A percentile compares a stretch with the other conserved stretches of the same genome.
Evolutionary conservation across 2,329 filamentous ascomycete genomes (phyloP).

Genomic region (Pezicula neosporulosa): DNA sequence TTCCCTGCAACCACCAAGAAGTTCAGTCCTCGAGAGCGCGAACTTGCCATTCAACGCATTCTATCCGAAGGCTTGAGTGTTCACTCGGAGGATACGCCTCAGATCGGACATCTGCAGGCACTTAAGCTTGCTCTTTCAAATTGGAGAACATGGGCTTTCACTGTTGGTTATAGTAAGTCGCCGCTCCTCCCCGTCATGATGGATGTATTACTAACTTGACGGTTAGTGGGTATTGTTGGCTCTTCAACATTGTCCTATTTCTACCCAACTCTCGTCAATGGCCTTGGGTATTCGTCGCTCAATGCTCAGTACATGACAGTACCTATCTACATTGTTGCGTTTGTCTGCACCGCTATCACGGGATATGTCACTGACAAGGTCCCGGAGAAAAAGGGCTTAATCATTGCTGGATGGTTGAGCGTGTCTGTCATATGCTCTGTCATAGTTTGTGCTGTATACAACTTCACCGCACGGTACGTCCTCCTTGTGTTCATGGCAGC

Average conservation of each 20-base stretch:
- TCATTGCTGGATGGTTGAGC: constrained; percentile 42
- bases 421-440: constrained; percentile 27
- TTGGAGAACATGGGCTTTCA: constrained; percentile 39
- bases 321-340: constrained; percentile 46
- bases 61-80: constrained; percentile 32
- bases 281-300: constrained; percentile 42
- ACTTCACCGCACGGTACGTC: constrained; percentile 43
- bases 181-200: neutral
- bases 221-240: constrained; percentile 29
- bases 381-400: constrained; percentile 37
- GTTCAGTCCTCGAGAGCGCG: constrained; percentile 34
- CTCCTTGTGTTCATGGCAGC: constrained; percentile 47
- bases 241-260: constrained; percentile 50
- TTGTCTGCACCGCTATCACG: constrained; percentile 40
- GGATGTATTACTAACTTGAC: constrained; percentile 8
- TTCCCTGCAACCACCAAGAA: constrained; percentile 43
- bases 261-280: constrained; percentile 49
- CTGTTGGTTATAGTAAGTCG: constrained; percentile 40
- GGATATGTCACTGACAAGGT: constrained; percentile 42
- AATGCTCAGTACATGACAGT: constrained; percentile 43
- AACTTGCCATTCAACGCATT: constrained; percentile 37
- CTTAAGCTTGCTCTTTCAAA: constrained; percentile 23
- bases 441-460: constrained; percentile 33
- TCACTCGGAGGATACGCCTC: constrained; percentile 19
- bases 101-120: neutral